Evolutionary conservation across 2,329 filamentous ascomycete genomes (phyloP), one percentile per base, ranked within the genome.

Genomic region (Bipolaris sorokiniana): DNA sequence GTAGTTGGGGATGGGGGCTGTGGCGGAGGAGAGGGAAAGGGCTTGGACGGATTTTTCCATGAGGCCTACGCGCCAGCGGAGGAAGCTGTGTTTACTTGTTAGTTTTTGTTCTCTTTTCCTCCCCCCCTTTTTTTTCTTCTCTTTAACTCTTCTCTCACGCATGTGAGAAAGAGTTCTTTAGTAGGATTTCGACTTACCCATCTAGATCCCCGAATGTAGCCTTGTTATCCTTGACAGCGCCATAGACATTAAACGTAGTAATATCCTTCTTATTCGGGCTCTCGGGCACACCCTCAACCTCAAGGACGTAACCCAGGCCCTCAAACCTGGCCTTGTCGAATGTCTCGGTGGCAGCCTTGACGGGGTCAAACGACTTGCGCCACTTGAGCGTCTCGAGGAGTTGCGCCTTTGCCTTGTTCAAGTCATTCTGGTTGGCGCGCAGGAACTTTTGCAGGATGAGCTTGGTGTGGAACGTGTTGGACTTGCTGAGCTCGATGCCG

Each of bases 171-270:
- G n/a, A n/a, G n/a, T n/a, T n/a, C n/a, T n/a, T n/a, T n/a, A n/a
- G n/a, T n/a, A n/a, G n/a, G n/a, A n/a, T n/a, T n/a, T n/a, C n/a
- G n/a, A n/a, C 52, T 51, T 79, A 96, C 91, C 90, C 90, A 23
- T 92, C 83, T 5, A 92, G 79, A 69, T 95, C 84, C 3, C 90
- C 91, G 80, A 97, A 97, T 0, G 92, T 96, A 56, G 83, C 81
- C 63, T 90, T 86, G 60, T 92, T 87, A 67, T 91, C 85, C 83
- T 95, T 95, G 61, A 93, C 90, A 36, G 87, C 86, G 13, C 93
- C 93, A 73, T 98, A 97, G 70, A 97, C 88, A 76, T 97, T 97
- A 89, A 93, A 97, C 2, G 91, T 95, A 47, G 93, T 88, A 54
- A 97, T 76, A 47, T 83, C 83, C 74, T 88, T 86, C 68, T 86